Evolutionary conservation across 2,329 filamentous ascomycete genomes (phyloP), one percentile per base, ranked within the genome.

Genomic region (Aureobasidium sp.): DNA sequence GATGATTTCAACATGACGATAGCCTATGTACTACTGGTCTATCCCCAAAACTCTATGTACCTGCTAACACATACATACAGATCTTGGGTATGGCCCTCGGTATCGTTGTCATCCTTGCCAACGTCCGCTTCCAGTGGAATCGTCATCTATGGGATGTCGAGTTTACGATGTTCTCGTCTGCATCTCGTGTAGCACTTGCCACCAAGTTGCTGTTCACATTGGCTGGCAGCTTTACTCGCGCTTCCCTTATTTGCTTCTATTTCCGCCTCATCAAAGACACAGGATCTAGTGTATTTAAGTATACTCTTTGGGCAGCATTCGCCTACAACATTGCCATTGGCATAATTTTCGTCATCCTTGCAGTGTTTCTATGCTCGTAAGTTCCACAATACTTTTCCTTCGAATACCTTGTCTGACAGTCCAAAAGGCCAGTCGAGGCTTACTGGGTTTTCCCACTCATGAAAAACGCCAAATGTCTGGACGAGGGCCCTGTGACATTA

Each of bases 161-260:
- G 1, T 64, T 75, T 25, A 45, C 42, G 27, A 66, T 67, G 64
- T 69, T 73, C 11, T 65, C 71, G 60, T 65, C 54, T 25, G 73
- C 75, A 4, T 68, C 70, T 29, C 81, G 82, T 67, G 76, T 81
- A 20, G 81, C 79, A 5, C 77, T 82, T 68, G 72, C 73, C 1
- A 76, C 80, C 5, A 83, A 84, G 67, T 64, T 80, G 8, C 70
- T 80, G 11, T 83, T 82, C 68, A 76, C 76, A 1, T 70, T 75
- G n/a, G 79, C 80, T 4, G 73, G 80, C 1, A 80, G 78, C 1
- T 82, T 81, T 66, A 82, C 80, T 0, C 73, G 82, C 15, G 72
- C 81, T n/a, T 81, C 80, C 0, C 71, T 84, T 9, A 76, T 83
- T 38, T 77, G 73, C 66, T 82, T 84, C 70, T 84, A 83, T 68